phyloP scores from a whole-genome alignment of 192 early-diverging fungal genomes.

The Thamnidium elegans region DNA sequence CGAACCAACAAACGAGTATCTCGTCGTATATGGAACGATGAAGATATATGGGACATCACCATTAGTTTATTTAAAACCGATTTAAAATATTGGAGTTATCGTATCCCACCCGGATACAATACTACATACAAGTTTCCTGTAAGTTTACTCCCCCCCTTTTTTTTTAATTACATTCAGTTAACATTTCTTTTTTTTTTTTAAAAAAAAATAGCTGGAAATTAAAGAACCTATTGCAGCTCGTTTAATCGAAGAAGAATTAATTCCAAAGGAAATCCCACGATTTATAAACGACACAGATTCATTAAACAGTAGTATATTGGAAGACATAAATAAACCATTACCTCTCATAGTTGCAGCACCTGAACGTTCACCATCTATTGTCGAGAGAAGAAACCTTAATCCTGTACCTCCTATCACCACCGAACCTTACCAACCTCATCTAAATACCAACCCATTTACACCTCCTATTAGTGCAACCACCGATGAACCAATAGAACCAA shows the following conservation, averaged over 20 bases:
- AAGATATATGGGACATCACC: conserved; percentile 13
- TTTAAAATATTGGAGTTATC: conserved; percentile 10
- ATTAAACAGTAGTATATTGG: not conserved
- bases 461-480: not conserved
- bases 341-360: not conserved
- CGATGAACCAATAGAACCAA: not conserved
- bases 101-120: conserved; percentile 12
- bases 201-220: not conserved
- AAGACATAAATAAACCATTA: not conserved
- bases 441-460: not conserved
- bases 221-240: not conserved
- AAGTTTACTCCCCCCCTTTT: too few relatives aligned
- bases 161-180: too few relatives aligned
- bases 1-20: not conserved
- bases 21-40: not conserved
- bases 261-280: too few relatives aligned
- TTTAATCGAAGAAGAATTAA: not conserved
- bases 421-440: not conserved
- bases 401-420: not conserved
- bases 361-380: not conserved
- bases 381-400: not conserved
- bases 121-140: not conserved
- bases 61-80: conserved; percentile 9
- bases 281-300: not conserved
- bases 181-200: not conserved